Base-by-base conservation (phyloP, 148 eudicot genomes). In the Dianthus caryophyllus region DNA sequence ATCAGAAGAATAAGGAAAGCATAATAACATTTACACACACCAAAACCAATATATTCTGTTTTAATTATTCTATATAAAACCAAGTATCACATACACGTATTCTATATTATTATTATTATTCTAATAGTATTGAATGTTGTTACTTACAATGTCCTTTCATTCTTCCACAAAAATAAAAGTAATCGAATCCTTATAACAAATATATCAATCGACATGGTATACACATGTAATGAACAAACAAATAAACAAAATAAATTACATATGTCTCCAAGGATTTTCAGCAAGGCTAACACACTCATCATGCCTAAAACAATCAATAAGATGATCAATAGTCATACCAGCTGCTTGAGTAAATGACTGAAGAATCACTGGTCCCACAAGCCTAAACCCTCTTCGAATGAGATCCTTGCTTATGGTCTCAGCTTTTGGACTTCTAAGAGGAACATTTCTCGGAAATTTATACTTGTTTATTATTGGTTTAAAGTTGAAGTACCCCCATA, bases 281-380 rank as follows among this genome's bases (percentile, higher is more conserved):
- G 99, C 97, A 72, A 86, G 88, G 52, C 76, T 80, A 9, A 90
- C 89, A 63, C 99, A 95, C 14, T 95, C 94, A 61, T 70, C 68
- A 52, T 82, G 85, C 73, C 99, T 81, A 79, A 80, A 90, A 73
- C 99, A 95, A 72, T 90, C 96, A 65, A 90, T 88, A 26, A 95
- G 85, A 71, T 95, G 99, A 70, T 95, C 99, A 69, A 90, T 88
- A 27, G 88, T 79, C 90, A 95, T 83, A n/a, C 99, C 99, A 22
- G 96, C 84, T 13, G 91, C 97, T 73, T 95, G 99, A 82, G 88
- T 87, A 87, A 95, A 95, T 20, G 99, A 94, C 21, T 90, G 86
- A 33, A 81, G 83, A 58, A 95, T 88, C 9, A 95, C 99, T 10
- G 99, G 99, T 0, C 99, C 99, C 14, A 88, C 99, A 14, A 90